phyloP scores from a whole-genome alignment of 192 early-diverging fungal genomes.

The Backusella tarrabulga region DNA sequence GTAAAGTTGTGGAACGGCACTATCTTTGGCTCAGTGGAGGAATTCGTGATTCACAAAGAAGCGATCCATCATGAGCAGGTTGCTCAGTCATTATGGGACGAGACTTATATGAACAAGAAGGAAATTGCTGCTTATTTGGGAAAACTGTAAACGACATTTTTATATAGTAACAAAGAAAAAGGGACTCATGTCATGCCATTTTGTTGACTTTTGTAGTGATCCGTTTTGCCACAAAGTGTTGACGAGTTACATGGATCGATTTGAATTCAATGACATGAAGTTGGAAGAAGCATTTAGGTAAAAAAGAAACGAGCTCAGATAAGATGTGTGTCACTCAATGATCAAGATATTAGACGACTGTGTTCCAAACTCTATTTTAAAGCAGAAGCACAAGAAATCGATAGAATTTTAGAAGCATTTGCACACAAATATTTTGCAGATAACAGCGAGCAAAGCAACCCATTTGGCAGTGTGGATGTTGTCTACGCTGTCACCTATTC shows the following conservation, averaged over 20 bases:
- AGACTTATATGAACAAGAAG: conserved; percentile 1
- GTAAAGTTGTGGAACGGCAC: not conserved
- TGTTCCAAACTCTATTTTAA: conserved; percentile 79
- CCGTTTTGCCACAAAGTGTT: conserved; percentile 22
- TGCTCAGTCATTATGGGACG: conserved; percentile 10
- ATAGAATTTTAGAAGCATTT: conserved; percentile 83
- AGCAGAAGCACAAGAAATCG: conserved; percentile 92
- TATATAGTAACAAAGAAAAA: not conserved
- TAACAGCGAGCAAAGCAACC: not conserved
- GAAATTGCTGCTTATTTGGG: conserved; percentile 19
- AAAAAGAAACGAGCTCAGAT: not conserved
- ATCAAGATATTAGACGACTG: conserved; percentile 43
- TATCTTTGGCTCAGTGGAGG: conserved; percentile 20
- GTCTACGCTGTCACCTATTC: conserved; percentile 86
- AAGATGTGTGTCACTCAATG: not conserved
- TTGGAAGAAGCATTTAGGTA: conserved; percentile 35
- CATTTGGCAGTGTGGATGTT: conserved; percentile 53
- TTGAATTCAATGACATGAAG: conserved; percentile 21
- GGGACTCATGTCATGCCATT: not conserved
- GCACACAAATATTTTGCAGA: conserved; percentile 67
- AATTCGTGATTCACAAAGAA: not conserved
- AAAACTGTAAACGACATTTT: conserved; percentile 7
- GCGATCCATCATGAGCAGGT: not conserved
- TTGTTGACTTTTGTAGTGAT: not conserved
- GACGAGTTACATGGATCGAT: conserved; percentile 22